phyloP scores from a whole-genome alignment of 129 eudicot genomes.

The Flaveria robusta region DNA sequence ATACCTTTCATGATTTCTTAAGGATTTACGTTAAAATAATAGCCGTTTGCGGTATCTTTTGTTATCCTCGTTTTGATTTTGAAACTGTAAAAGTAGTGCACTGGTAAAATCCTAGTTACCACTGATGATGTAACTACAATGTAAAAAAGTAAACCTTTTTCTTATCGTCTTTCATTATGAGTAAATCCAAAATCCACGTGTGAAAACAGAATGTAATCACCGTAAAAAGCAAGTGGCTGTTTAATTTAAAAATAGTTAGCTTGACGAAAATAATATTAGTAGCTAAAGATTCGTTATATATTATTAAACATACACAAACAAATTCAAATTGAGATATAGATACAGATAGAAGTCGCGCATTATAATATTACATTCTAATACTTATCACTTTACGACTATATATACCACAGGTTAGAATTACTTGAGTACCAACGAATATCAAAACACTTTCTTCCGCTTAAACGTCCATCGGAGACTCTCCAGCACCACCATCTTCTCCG shows the following conservation, averaged over 20 bases:
- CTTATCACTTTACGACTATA: not conserved
- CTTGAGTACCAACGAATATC: not conserved
- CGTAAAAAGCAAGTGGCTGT: too few species aligned
- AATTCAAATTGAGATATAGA: not conserved
- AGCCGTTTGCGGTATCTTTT: too few species aligned
- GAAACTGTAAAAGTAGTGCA: not conserved
- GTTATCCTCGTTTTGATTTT: too few species aligned
- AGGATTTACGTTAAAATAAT: not conserved
- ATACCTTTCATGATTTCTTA: too few species aligned
- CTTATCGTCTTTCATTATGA: too few species aligned
- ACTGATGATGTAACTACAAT: too few species aligned
- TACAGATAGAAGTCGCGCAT: not conserved
- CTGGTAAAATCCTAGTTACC: not conserved
- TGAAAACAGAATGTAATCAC: too few species aligned
- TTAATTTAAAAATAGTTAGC: too few species aligned
- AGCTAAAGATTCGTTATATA: not conserved
- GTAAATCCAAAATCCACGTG: too few species aligned
- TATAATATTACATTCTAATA: not conserved
- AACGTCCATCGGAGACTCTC: not conserved
- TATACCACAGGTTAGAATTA: not conserved
- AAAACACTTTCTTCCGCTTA: not conserved
- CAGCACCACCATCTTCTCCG: conserved; percentile 9
- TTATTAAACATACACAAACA: not conserved
- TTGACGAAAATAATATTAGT: not conserved
- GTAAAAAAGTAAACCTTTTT: too few species aligned